Evolutionary conservation across 1,139 yeast species (phyloP).

Genomic region (Pneumocystis carinii): DNA sequence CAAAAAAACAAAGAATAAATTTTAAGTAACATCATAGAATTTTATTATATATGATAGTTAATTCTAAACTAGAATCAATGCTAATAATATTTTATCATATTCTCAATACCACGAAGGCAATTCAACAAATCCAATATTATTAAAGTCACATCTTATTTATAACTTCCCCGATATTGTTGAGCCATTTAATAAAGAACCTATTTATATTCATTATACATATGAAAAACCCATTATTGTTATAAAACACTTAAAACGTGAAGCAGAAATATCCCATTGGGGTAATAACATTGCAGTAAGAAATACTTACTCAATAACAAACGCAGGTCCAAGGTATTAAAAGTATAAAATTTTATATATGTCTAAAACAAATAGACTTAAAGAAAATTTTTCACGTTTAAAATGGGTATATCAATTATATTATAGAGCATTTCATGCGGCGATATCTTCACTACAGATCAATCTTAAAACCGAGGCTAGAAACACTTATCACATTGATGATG

Average conservation of each 20-base stretch:
- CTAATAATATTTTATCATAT: background rate
- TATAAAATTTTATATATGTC: slow-evolving; percentile 36
- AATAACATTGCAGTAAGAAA: slow-evolving; percentile 57
- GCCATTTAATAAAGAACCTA: slow-evolving; percentile 34
- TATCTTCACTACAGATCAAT: slow-evolving; percentile 33
- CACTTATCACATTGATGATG: slow-evolving; percentile 71
- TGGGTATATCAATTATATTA: slow-evolving; percentile 17
- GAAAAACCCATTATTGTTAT: slow-evolving; percentile 53
- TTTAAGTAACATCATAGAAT: slow-evolving; percentile 9
- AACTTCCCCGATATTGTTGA: slow-evolving; percentile 39
- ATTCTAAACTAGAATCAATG: background rate
- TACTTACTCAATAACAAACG: slow-evolving; percentile 63
- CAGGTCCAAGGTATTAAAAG: slow-evolving; percentile 39
- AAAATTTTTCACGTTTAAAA: slow-evolving; percentile 29
- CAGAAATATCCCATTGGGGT: slow-evolving; percentile 77
- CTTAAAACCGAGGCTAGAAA: slow-evolving; percentile 41
- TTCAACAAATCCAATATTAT: slow-evolving; percentile 31
- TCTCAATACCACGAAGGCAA: background rate
- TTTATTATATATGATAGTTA: background rate
- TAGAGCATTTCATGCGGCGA: slow-evolving; percentile 26
- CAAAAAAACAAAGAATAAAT: slow-evolving; percentile 36
- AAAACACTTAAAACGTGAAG: slow-evolving; percentile 47
- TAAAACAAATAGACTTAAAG: slow-evolving; percentile 26
- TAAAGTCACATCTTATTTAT: slow-evolving; percentile 34
- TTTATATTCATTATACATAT: slow-evolving; percentile 49